Percentiles rank a stretch among this genome's conserved stretches.
phyloP scores from a whole-genome alignment of 495 filamentous ascomycete genomes.

The Pseudomonodictys pantanalensis region DNA sequence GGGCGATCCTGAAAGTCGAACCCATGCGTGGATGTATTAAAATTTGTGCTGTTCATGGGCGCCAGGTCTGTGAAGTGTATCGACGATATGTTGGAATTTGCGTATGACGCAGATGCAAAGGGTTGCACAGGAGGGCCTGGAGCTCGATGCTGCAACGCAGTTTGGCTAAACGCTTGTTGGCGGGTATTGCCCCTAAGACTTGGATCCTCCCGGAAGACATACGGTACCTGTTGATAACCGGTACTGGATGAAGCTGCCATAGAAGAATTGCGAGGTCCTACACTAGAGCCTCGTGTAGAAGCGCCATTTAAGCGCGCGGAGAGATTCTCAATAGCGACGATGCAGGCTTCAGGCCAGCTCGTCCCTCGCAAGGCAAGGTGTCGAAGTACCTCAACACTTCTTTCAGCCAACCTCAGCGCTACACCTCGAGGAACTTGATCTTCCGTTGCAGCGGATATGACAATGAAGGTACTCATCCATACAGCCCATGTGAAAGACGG shows the following conservation, averaged over 20 bases:
- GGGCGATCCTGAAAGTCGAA: not conserved
- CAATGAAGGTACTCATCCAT: constrained; percentile 51
- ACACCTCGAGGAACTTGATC: not conserved
- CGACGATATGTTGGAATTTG: too few relatives aligned
- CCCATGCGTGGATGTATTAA: not conserved
- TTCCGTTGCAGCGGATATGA: constrained; percentile 41
- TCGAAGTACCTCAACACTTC: not conserved
- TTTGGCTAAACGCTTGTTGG: too few relatives aligned
- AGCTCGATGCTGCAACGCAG: too few relatives aligned
- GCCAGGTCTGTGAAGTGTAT: too few relatives aligned
- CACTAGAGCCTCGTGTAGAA: not conserved
- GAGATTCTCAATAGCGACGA: not conserved
- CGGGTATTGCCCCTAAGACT: too few relatives aligned
- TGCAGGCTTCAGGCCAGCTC: not conserved
- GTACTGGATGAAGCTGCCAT: too few relatives aligned
- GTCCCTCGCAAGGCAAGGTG: not conserved
- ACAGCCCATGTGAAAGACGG: constrained; percentile 51
- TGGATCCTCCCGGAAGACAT: too few relatives aligned
- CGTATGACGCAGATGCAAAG: too few relatives aligned
- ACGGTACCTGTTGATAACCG: too few relatives aligned
- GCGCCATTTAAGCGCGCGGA: not conserved
- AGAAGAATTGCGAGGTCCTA: too few relatives aligned
- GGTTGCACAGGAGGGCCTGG: too few relatives aligned
- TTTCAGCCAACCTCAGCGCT: not conserved
- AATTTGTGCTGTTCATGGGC: not conserved